phyloP scores from a whole-genome alignment of 345 rosid species.

The Mallotus nudiflorus region DNA sequence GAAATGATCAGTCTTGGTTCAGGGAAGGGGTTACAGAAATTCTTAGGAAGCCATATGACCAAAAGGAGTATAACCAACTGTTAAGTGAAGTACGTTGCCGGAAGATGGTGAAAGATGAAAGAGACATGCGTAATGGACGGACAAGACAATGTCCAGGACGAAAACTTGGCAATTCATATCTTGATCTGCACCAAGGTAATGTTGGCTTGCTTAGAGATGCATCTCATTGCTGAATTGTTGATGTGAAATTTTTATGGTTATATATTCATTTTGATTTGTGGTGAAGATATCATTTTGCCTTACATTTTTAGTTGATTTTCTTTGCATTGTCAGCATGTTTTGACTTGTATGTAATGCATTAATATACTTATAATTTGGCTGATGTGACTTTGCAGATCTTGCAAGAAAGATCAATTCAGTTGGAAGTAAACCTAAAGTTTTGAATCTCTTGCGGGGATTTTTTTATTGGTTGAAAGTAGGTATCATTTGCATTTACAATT shows the following conservation, averaged over 20 bases:
- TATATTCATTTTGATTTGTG: neutral
- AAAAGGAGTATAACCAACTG: slow-evolving; percentile 38
- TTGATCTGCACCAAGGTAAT: slow-evolving; percentile 51
- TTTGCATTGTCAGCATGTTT: neutral
- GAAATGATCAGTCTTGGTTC: slow-evolving; percentile 35
- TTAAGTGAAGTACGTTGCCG: slow-evolving; percentile 15
- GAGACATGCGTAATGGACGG: slow-evolving; percentile 41
- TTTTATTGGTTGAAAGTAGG: slow-evolving; percentile 70
- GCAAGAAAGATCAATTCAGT: slow-evolving; percentile 15
- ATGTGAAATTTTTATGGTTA: neutral
- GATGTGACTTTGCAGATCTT: slow-evolving; percentile 47
- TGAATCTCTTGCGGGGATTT: slow-evolving; percentile 75
- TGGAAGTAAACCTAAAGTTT: slow-evolving; percentile 21
- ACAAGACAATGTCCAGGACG: slow-evolving; percentile 15
- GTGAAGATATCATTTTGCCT: slow-evolving; percentile 1
- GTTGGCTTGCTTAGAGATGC: slow-evolving; percentile 1
- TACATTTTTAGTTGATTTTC: too few species aligned
- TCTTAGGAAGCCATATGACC: slow-evolving; percentile 53
- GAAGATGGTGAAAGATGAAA: slow-evolving; percentile 25
- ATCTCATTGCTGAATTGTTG: slow-evolving; percentile 16
- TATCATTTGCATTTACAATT: neutral
- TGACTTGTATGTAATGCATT: neutral
- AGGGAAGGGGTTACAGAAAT: slow-evolving; percentile 46
- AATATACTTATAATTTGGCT: neutral
- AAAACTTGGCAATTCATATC: slow-evolving; percentile 41